Conservation (phyloP, 768 basidiomycete species). For the Suillus ampliporus region DNA sequence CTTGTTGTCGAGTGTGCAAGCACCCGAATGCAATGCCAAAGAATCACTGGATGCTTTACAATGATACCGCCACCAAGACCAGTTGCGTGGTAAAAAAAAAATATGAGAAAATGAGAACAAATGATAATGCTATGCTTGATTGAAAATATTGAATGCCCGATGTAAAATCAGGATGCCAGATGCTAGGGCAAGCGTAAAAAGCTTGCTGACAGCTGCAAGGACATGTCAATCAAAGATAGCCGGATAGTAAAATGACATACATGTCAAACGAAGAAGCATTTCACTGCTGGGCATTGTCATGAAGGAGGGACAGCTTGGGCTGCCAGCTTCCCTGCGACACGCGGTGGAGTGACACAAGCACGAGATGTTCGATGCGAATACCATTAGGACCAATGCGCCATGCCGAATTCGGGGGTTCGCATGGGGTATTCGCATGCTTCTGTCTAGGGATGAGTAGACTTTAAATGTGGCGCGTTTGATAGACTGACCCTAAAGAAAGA, state of each 20-base stretch:
- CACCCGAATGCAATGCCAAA: constrained; percentile 6
- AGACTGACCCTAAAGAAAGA: constrained; percentile 63
- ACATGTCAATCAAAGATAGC: background rate
- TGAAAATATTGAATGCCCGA: background rate
- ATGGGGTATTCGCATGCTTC: constrained; percentile 19
- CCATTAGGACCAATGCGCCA: constrained; percentile 34
- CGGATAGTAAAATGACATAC: background rate
- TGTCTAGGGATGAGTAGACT: constrained; percentile 21
- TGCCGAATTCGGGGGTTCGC: constrained; percentile 14
- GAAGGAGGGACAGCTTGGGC: constrained; percentile 62
- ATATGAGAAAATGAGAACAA: background rate
- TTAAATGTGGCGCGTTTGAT: background rate
- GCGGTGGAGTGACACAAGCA: constrained; percentile 77
- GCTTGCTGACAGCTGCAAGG: background rate
- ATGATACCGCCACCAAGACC: background rate
- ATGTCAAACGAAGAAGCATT: background rate
- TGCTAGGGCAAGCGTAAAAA: background rate
- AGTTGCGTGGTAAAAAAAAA: background rate
- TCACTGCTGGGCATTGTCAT: background rate
- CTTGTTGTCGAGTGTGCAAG: background rate
- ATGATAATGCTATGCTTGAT: background rate
- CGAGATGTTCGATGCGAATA: constrained; percentile 32
- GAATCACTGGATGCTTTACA: background rate
- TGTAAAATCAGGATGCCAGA: background rate
- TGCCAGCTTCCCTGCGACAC: constrained; percentile 86